These are phyloP conservation scores for Wickerhamiella bombiphila DNA, from an alignment of 805 yeast genomes.

Conservation along the genomic window DNA sequence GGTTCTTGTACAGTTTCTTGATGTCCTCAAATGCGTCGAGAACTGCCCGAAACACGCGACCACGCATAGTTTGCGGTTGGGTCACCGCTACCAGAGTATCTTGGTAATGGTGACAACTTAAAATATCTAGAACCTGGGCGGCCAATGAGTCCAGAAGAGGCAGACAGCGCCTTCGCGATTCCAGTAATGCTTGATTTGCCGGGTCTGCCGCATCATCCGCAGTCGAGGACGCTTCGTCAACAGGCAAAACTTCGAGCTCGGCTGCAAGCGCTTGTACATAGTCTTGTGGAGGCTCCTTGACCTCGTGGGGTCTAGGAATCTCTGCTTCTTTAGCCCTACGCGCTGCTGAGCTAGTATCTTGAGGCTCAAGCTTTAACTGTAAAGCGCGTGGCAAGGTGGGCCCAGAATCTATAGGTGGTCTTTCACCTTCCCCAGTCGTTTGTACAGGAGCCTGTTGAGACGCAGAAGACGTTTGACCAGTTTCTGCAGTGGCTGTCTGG, in stretches of 20 bases:
- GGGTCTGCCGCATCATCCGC: not conserved
- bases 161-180: constrained; percentile 21
- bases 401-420: no score
- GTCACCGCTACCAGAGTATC: constrained; percentile 59
- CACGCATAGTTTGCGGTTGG: constrained; percentile 46
- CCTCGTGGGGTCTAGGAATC: not conserved
- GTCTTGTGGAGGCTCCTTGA: not conserved
- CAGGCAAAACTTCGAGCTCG: not conserved
- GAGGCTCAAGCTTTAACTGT: no score
- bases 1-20: constrained; percentile 38
- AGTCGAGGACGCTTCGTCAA: not conserved
- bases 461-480: not conserved
- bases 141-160: constrained; percentile 73
- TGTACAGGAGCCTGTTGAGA: not conserved
- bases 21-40: constrained; percentile 68
- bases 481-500: not conserved
- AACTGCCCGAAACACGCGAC: constrained; percentile 46
- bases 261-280: not conserved
- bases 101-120: constrained; percentile 54
- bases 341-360: no score
- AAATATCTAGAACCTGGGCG: constrained; percentile 58
- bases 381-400: no score
- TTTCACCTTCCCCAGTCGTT: not conserved
- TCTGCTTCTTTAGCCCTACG: not conserved
- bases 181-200: constrained; percentile 9